phyloP scores from a whole-genome alignment of 306 rosid species.

The Lagenaria siceraria region DNA sequence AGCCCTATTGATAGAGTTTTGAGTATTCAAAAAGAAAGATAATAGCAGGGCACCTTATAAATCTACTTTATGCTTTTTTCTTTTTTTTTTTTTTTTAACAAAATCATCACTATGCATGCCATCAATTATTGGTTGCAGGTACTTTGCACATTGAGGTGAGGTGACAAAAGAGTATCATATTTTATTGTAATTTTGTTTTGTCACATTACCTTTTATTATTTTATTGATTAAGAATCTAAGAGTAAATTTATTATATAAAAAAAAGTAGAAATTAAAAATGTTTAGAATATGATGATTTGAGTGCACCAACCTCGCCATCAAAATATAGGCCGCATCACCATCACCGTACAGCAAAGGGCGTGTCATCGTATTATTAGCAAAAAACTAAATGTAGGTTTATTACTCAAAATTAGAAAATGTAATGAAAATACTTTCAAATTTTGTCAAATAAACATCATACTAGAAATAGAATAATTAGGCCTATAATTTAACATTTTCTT shows the following conservation, averaged over 20 bases:
- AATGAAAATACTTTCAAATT: not conserved
- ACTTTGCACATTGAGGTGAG: not conserved
- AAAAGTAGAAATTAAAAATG: not conserved
- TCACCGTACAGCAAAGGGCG: not conserved
- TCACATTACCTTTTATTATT: not conserved
- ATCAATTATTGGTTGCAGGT: constrained; percentile 1
- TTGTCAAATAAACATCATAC: not conserved
- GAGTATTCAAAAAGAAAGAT: constrained; percentile 6
- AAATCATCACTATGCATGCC: not conserved
- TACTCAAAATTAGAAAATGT: not conserved
- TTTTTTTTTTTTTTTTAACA: not conserved
- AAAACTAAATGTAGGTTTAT: not conserved
- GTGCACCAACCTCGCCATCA: not conserved
- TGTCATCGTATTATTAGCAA: not conserved
- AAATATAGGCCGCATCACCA: not conserved
- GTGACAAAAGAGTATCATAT: not conserved
- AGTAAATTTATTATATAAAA: not conserved
- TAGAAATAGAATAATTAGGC: too few relatives aligned
- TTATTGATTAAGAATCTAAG: not conserved
- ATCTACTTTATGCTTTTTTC: not conserved
- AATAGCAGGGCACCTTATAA: not conserved
- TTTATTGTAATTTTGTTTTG: not conserved
- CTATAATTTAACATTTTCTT: too few relatives aligned
- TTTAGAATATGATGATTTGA: not conserved
- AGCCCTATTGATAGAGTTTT: not conserved